Base-by-base conservation (phyloP, 257 asterid species). In the Capsicum chinense region DNA sequence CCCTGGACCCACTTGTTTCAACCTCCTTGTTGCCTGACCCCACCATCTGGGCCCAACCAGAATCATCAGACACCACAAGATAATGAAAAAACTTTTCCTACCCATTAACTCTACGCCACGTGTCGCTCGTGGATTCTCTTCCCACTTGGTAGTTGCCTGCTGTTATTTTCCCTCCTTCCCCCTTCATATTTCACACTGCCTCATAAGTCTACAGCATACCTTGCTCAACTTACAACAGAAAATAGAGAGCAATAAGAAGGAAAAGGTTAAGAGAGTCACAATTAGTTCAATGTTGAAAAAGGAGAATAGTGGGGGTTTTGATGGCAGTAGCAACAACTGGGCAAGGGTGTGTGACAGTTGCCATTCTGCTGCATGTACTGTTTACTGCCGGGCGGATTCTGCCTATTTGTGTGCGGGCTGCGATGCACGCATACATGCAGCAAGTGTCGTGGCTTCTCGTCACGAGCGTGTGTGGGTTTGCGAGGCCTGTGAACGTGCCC, bases 381-480 rank as follows among this genome's bases (percentile, higher is more conserved):
- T 90, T 56, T 94, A 87, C 91, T 93, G 97, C 91, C 84, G 91
- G 10, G 86, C 91, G 3, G 94, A 93, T 85, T 39, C 87, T 0
- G 93, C 97, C 35, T 93, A 85, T 87, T 92, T 93, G 85, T 93
- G 94, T 86, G 66, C 83, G 59, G 52, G 62, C 87, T 92, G 97
- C 80, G 94, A 92, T 56, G 86, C 90, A 44, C 92, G 89, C 79
- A 87, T 89, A 87, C 95, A 91, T 86, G 79, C 90, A 0, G 87
- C 89, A 83, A 85, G 84, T 56, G 83, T 52, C 56, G 50, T 58
- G 79, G 88, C 92, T 2, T 83, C 85, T 3, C 85, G 85, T 68
- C 96, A 91, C 79, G 91, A 93, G 69, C 93, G 95, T 12, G 94
- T 91, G 1, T 79, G 89, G 86, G 86, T 92, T 9, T 92, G 95